Evolutionary conservation across 345 rosid genomes (phyloP), one percentile per base, ranked within the genome.

Genomic region (Rhizophora mangle): DNA sequence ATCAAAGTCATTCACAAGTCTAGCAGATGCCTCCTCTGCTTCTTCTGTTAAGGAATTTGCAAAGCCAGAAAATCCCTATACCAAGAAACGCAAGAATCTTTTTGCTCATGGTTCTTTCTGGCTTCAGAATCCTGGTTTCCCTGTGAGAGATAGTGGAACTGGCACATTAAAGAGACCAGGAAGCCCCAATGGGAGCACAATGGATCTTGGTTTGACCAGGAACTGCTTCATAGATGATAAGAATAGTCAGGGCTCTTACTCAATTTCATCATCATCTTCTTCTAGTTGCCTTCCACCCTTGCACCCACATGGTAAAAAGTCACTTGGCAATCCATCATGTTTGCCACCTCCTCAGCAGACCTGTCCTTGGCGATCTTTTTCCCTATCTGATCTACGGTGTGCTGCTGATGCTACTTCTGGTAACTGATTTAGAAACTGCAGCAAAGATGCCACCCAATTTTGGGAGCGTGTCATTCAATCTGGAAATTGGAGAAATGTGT

Each of bases 1-100:
- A 65, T 79, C 87, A 53, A 84, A 79, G 76, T 84, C 87, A 7
- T 84, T 84, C 72, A 82, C 85, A 21, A 72, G 87, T 63, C 72
- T 84, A 31, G 80, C 79, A 43, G 85, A 79, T 70, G 82, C 79
- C 0, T 81, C 75, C 22, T 61, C 74, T 37, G 64, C 60, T 67
- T 65, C 70, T 39, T 81, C 84, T 6, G 47, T 75, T 46, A 65
- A 77, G 60, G 84, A 82, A 43, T 65, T 84, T 49, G 82, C 72
- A 5, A 84, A 84, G 73, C 87, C 82, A 0, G 85, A 79, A 53
- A 72, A 77, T 77, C 73, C 79, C 3, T 77, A 74, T 63, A 68
- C 29, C 37, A 79, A 67, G 75, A 81, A 82, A 71, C 85, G 81
- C 57, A 81, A 82, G 75, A 79, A 72, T 63, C 37, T 77, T 19